Conservation (phyloP, 2,329 filamentous ascomycete genomes). For the Acarospora socialis region DNA sequence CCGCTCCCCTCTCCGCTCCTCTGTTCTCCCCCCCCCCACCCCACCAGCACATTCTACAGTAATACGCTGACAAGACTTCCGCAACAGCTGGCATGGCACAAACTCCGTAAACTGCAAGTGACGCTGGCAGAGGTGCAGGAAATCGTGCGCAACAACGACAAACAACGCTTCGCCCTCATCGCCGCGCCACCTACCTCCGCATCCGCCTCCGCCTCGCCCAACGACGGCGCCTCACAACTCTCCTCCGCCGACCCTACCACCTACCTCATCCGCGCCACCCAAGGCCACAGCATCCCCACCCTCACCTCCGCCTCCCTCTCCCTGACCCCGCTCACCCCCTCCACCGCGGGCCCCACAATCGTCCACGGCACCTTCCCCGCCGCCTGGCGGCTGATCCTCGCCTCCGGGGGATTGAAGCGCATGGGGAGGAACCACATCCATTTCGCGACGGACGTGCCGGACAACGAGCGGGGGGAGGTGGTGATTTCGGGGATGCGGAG, state of each 20-base stretch:
- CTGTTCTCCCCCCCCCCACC: too few species aligned
- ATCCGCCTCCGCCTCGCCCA: conserved; percentile 16
- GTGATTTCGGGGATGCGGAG: conserved; percentile 9
- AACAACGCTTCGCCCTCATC: conserved; percentile 78
- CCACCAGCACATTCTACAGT: too few species aligned
- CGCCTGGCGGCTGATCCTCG: conserved; percentile 58
- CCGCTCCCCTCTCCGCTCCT: too few species aligned
- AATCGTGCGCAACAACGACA: conserved; percentile 63
- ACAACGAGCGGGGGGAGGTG: conserved; percentile 36
- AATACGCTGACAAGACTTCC: too few species aligned
- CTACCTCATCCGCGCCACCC: conserved; percentile 90
- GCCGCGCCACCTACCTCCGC: conserved; percentile 24
- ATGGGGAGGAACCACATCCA: conserved; percentile 87
- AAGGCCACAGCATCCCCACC: conserved; percentile 67
- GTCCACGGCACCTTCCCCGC: conserved; percentile 83
- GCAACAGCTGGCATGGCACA: conserved; percentile 39
- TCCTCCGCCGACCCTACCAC: conserved; percentile 29
- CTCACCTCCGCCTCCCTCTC: conserved; percentile 12
- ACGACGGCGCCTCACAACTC: conserved; percentile 11
- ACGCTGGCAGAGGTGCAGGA: conserved; percentile 58
- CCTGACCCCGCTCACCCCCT: neutral
- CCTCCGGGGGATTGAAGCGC: conserved; percentile 59
- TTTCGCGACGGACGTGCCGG: conserved; percentile 61
- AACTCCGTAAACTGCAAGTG: conserved; percentile 54
- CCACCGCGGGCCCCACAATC: neutral